Percentiles rank a stretch among this genome's conserved stretches.
Conservation (phyloP, 768 basidiomycete species). For the Antrodiella citrinella region DNA sequence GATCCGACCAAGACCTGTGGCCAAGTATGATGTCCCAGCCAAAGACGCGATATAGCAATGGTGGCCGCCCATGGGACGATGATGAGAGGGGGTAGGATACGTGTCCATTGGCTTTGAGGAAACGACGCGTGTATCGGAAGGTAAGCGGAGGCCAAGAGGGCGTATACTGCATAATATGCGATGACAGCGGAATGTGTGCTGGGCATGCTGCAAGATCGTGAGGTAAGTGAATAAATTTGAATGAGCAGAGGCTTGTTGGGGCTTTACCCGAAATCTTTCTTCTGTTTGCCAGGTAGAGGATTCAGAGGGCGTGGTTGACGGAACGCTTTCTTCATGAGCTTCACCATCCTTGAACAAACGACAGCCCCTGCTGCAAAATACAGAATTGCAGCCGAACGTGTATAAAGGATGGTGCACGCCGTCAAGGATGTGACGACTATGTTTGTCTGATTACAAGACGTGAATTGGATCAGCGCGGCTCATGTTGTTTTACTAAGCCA, state of each 20-base stretch:
- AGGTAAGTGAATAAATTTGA: not conserved
- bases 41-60: conserved; percentile 58
- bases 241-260: not conserved
- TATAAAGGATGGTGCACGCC: conserved; percentile 43
- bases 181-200: conserved; percentile 74
- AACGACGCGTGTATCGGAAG: conserved; percentile 55
- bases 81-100: conserved; percentile 38
- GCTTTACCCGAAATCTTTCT: conserved; percentile 61
- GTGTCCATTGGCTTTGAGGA: conserved; percentile 28
- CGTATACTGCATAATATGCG: conserved; percentile 55
- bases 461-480: not conserved
- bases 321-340: conserved; percentile 50
- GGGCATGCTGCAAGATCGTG: conserved; percentile 52
- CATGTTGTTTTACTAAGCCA: not conserved
- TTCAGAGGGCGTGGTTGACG: conserved; percentile 55
- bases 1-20: conserved; percentile 57
- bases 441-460: conserved; percentile 40
- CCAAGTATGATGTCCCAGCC: conserved; percentile 74
- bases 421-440: conserved; percentile 45
- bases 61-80: conserved; percentile 46
- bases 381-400: conserved; percentile 51
- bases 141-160: conserved; percentile 44
- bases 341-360: conserved; percentile 48
- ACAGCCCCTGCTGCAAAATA: conserved; percentile 56
- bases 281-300: conserved; percentile 28